These are phyloP conservation scores for Plasmodium vinckei DNA, from an alignment of 169 alveolate species.

Conservation along the genomic window DNA sequence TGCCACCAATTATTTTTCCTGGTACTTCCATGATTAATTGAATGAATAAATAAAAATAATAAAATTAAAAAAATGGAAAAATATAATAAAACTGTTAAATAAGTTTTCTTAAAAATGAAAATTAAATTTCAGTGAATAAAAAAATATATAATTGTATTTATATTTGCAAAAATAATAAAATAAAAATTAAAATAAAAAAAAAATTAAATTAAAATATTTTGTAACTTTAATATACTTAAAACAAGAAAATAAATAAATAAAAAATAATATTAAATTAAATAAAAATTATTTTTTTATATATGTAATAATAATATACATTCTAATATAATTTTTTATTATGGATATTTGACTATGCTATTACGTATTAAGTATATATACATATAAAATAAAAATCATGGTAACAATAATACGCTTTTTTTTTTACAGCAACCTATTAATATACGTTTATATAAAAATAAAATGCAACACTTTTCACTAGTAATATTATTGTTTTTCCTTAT, in stretches of 20 bases:
- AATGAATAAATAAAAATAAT: slow-evolving; percentile 6
- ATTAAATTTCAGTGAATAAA: background rate
- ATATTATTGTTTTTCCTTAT: background rate
- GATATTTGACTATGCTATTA: no score
- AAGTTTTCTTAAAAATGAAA: background rate
- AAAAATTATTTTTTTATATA: background rate
- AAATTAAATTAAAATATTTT: background rate
- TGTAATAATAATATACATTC: no score
- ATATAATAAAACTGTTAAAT: slow-evolving; percentile 3
- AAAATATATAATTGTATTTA: slow-evolving; percentile 1
- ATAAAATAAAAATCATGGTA: no score
- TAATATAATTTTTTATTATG: no score
- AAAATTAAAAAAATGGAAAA: slow-evolving; percentile 7
- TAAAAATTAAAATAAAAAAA: background rate
- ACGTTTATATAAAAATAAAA: no score
- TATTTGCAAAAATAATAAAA: slow-evolving; percentile 1
- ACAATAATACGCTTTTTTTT: no score
- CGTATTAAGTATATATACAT: no score
- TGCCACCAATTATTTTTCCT: slow-evolving; percentile 88
- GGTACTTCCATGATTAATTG: slow-evolving; percentile 71
- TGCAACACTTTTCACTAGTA: no score
- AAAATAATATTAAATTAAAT: background rate
- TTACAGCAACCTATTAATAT: no score
- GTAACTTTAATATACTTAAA: background rate
- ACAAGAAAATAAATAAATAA: slow-evolving; percentile 10